Conservation (phyloP, 1,284 basidiomycete genomes). For the Boletus holoroseus region DNA sequence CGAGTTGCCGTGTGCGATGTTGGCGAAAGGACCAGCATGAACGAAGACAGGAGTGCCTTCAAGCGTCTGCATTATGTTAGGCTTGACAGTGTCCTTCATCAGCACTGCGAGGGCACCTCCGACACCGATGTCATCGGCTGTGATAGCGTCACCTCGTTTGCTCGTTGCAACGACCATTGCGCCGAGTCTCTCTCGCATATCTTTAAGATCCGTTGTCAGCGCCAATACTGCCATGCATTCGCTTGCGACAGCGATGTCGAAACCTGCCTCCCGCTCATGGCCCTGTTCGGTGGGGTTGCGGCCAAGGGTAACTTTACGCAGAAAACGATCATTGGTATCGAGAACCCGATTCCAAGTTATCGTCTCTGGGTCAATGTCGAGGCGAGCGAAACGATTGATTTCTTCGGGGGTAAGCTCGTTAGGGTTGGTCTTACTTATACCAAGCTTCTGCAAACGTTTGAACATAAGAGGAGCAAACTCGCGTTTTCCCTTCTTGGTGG, state of each 20-base stretch:
- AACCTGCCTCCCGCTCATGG: slow-evolving; percentile 83
- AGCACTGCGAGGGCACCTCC: slow-evolving; percentile 95
- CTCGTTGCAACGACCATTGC: slow-evolving; percentile 97
- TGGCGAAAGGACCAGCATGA: slow-evolving; percentile 97
- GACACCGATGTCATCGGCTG: slow-evolving; percentile 95
- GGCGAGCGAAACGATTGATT: slow-evolving; percentile 81
- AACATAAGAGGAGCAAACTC: slow-evolving; percentile 96
- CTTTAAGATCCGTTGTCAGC: slow-evolving; percentile 79
- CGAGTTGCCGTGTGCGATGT: slow-evolving; percentile 99
- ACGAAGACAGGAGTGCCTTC: slow-evolving; percentile 99
- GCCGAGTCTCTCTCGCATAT: slow-evolving; percentile 91
- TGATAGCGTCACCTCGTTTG: slow-evolving; percentile 87
- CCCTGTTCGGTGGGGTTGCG: slow-evolving; percentile 89
- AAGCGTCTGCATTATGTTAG: slow-evolving; percentile 97
- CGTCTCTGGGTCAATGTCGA: slow-evolving; percentile 87
- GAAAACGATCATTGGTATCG: slow-evolving; percentile 95
- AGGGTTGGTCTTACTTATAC: slow-evolving; percentile 93
- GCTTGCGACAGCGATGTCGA: slow-evolving; percentile 96
- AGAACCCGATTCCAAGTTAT: slow-evolving; percentile 98
- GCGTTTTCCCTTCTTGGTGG: slow-evolving; percentile 90
- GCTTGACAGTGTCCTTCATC: slow-evolving; percentile 99
- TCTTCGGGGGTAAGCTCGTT: slow-evolving; percentile 92
- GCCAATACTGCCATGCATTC: slow-evolving; percentile 99
- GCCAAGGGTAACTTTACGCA: slow-evolving; percentile 92
- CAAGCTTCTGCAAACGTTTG: slow-evolving; percentile 90